Conservation (phyloP, 1,284 basidiomycete species). For the Ganoderma leucocontextum region DNA sequence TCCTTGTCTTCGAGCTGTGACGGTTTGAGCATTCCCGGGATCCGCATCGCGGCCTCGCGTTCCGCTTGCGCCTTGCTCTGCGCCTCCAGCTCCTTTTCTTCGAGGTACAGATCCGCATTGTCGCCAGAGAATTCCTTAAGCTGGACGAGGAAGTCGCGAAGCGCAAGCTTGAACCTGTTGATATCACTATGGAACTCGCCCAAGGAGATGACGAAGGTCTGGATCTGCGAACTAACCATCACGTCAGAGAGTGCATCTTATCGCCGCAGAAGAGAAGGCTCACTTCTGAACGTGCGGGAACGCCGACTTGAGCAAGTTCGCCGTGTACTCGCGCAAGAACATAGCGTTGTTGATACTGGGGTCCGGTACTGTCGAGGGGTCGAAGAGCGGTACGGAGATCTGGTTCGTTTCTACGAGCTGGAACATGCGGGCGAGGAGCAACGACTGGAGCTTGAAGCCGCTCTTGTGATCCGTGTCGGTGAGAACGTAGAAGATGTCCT, state of each 20-base stretch:
- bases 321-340: slow-evolving; percentile 91
- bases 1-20: slow-evolving; percentile 93
- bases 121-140: slow-evolving; percentile 94
- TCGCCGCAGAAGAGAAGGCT: slow-evolving; percentile 37
- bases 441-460: slow-evolving; percentile 92
- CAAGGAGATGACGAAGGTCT: slow-evolving; percentile 82
- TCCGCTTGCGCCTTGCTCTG: slow-evolving; percentile 78
- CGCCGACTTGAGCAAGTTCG: slow-evolving; percentile 85
- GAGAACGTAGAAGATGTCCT: slow-evolving; percentile 97
- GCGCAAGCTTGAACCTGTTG: slow-evolving; percentile 93
- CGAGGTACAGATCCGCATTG: slow-evolving; percentile 88
- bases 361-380: slow-evolving; percentile 79
- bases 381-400: slow-evolving; percentile 89
- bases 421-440: slow-evolving; percentile 93
- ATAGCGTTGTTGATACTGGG: slow-evolving; percentile 82
- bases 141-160: slow-evolving; percentile 92
- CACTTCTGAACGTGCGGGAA: slow-evolving; percentile 92
- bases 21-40: slow-evolving; percentile 99
- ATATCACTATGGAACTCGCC: slow-evolving; percentile 91
- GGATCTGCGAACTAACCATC: slow-evolving; percentile 68
- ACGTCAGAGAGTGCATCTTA: slow-evolving; percentile 11
- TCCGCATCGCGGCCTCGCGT: slow-evolving; percentile 88
- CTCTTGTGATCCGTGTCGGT: slow-evolving; percentile 99
- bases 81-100: slow-evolving; percentile 94
- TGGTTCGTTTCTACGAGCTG: slow-evolving; percentile 88